Percentiles rank a stretch among this genome's conserved stretches.
phyloP scores from a whole-genome alignment of 2,329 filamentous ascomycete species.

The Mariannaea elegans region DNA sequence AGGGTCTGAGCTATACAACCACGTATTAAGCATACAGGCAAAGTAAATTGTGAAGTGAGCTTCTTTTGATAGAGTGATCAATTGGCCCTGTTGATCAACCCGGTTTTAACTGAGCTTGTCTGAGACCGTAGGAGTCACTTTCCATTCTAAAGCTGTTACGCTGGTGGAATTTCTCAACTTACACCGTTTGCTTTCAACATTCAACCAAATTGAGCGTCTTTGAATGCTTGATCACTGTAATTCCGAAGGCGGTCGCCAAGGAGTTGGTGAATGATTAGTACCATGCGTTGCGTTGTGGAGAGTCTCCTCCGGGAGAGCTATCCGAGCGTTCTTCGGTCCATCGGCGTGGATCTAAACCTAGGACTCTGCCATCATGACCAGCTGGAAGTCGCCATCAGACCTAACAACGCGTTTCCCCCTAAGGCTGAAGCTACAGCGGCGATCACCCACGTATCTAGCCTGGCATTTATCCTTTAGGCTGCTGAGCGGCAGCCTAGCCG shows the following conservation, averaged over 20 bases:
- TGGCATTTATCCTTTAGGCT: neutral
- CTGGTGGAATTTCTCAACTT: no score
- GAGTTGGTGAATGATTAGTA: neutral
- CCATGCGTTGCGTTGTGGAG: neutral
- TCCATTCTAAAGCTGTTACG: no score
- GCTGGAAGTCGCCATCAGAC: constrained; percentile 28
- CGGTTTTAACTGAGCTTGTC: neutral
- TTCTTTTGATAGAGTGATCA: constrained; percentile 1
- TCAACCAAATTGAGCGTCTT: no score
- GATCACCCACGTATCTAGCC: constrained; percentile 17
- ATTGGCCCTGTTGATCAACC: constrained; percentile 21
- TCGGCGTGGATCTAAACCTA: constrained; percentile 23
- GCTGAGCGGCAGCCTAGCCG: constrained; percentile 9
- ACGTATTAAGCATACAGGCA: constrained; percentile 31
- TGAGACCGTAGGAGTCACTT: neutral
- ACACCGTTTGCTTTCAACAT: no score
- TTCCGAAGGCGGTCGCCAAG: neutral
- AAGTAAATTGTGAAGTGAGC: constrained; percentile 23
- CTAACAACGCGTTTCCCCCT: constrained; percentile 30
- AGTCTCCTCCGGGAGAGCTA: neutral
- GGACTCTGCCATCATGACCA: neutral
- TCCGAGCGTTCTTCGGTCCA: constrained; percentile 17
- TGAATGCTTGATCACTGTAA: no score
- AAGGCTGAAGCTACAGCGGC: constrained; percentile 13
- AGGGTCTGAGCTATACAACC: constrained; percentile 18